A percentile compares a stretch with the other conserved stretches of the same genome.
Evolutionary conservation across 1,284 basidiomycete species (phyloP).

Genomic region (Moesziomyces parantarcticus): DNA sequence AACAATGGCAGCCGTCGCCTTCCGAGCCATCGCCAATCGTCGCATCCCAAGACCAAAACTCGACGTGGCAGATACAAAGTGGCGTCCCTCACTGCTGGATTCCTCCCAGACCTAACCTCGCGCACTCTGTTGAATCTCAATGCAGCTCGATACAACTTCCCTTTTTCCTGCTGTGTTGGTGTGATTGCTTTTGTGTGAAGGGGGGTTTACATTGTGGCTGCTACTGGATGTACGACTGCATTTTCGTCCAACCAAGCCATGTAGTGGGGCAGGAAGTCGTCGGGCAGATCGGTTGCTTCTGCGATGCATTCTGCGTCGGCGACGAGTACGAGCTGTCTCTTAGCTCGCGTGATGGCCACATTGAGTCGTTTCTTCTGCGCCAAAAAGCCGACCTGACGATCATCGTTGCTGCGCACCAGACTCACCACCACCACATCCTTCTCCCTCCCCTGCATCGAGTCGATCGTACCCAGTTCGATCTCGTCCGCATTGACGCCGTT

Average conservation of each 20-base stretch:
- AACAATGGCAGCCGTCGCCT: slow-evolving; percentile 19
- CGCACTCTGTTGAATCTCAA: not conserved
- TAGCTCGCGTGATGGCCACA: slow-evolving; percentile 65
- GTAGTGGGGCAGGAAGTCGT: slow-evolving; percentile 73
- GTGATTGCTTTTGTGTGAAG: not conserved
- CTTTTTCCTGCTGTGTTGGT: not conserved
- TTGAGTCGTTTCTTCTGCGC: slow-evolving; percentile 62
- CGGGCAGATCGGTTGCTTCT: slow-evolving; percentile 32
- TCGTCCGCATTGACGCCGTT: slow-evolving; percentile 17
- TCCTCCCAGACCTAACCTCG: not conserved
- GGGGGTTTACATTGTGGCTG: slow-evolving; percentile 16
- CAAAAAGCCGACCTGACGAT: slow-evolving; percentile 61
- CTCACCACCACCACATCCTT: slow-evolving; percentile 63
- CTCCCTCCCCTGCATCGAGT: slow-evolving; percentile 65
- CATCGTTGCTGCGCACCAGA: slow-evolving; percentile 58
- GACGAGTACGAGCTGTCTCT: slow-evolving; percentile 60
- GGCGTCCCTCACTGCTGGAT: slow-evolving; percentile 31
- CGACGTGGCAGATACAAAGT: slow-evolving; percentile 28
- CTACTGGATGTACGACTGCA: slow-evolving; percentile 76
- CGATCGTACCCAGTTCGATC: slow-evolving; percentile 62
- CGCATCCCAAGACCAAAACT: slow-evolving; percentile 25
- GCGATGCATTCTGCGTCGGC: slow-evolving; percentile 61
- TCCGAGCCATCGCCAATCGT: slow-evolving; percentile 24
- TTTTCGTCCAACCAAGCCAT: slow-evolving; percentile 87
- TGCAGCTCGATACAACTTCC: too few relatives aligned